Conservation (phyloP, 176 grass and related monocot genomes). For the Poa annua region DNA sequence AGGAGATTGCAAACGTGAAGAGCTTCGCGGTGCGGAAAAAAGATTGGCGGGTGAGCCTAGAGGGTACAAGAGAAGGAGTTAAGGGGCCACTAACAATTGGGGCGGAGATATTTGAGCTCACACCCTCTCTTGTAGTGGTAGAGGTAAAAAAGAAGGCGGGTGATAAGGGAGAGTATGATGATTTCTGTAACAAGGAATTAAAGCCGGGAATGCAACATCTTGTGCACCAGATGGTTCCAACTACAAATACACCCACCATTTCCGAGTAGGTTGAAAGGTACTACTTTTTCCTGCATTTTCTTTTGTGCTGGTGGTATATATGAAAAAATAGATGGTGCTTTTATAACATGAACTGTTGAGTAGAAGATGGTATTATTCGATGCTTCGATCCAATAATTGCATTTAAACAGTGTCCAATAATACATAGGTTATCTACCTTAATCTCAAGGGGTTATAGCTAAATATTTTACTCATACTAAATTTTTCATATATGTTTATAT, state of each 20-base stretch:
- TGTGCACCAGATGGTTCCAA: slow-evolving; percentile 55
- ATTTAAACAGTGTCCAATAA: neutral
- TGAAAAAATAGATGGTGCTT: neutral
- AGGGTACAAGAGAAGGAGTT: slow-evolving; percentile 88
- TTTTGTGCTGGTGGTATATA: slow-evolving; percentile 14
- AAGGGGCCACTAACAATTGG: slow-evolving; percentile 93
- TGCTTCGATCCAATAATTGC: slow-evolving; percentile 12
- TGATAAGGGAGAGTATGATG: slow-evolving; percentile 81
- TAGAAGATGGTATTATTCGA: slow-evolving; percentile 19
- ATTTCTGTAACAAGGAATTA: slow-evolving; percentile 86
- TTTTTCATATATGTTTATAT: neutral
- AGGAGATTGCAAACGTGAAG: slow-evolving; percentile 91
- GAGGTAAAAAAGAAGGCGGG: slow-evolving; percentile 97
- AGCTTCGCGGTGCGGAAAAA: slow-evolving; percentile 79
- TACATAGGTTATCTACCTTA: neutral
- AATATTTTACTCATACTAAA: neutral
- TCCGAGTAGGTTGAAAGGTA: slow-evolving; percentile 53
- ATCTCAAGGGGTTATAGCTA: neutral
- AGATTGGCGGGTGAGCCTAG: slow-evolving; percentile 84
- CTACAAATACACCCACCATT: slow-evolving; percentile 35
- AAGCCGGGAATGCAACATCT: slow-evolving; percentile 90
- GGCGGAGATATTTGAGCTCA: slow-evolving; percentile 87
- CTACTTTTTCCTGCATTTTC: neutral
- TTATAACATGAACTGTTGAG: neutral
- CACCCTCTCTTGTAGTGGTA: slow-evolving; percentile 82